Conservation (phyloP, 2,329 filamentous ascomycete genomes). For the Aspergillus candidus region DNA sequence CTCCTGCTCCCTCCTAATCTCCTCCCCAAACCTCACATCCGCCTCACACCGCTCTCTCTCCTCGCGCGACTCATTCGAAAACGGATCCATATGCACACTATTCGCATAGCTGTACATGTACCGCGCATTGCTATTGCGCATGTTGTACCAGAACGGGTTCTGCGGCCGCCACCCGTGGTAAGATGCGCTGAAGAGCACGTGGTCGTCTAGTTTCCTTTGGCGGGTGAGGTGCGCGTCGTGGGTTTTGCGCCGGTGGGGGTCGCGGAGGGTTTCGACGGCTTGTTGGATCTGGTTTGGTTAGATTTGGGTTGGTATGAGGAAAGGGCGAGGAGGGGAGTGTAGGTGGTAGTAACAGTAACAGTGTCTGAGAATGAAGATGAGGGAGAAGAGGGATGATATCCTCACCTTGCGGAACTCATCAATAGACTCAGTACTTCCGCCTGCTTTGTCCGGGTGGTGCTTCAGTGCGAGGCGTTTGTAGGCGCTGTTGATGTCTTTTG, state of each 20-base stretch:
- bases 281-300: constrained; percentile 23
- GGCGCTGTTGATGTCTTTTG: constrained; percentile 28
- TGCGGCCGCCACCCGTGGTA: constrained; percentile 13
- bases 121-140: constrained; percentile 6
- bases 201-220: neutral
- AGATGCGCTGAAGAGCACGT: neutral
- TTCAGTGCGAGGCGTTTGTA: constrained; percentile 32
- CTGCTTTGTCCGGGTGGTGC: constrained; percentile 30
- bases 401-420: constrained; percentile 22
- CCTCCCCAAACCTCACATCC: constrained; percentile 1
- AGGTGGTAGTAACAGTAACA: no score
- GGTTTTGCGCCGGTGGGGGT: constrained; percentile 16
- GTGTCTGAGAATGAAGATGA: neutral
- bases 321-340: neutral
- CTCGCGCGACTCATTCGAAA: constrained; percentile 16
- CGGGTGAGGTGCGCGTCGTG: constrained; percentile 18
- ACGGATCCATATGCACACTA: constrained; percentile 27
- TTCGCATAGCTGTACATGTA: constrained; percentile 26
- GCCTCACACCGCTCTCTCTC: constrained; percentile 12
- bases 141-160: neutral
- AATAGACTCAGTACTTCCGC: constrained; percentile 4
- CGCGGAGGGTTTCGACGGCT: constrained; percentile 30
- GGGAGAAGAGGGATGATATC: neutral
- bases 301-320: no score
- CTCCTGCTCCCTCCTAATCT: constrained; percentile 2